phyloP scores from a whole-genome alignment of 2,329 filamentous ascomycete genomes.

The Colletotrichum viniferum region DNA sequence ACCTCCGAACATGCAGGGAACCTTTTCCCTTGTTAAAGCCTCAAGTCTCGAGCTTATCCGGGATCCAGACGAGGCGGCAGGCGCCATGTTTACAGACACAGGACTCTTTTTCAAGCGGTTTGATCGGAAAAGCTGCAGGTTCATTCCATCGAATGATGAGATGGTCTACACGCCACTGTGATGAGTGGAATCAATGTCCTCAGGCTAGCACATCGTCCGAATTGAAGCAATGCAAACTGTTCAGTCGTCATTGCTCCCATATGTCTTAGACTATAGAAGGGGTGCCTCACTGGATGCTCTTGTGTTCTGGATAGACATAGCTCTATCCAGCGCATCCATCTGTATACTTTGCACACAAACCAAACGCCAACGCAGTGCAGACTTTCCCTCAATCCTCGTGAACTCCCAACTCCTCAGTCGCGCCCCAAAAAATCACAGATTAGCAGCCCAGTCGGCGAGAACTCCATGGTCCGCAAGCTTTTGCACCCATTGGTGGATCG shows the following conservation, averaged over 20 bases:
- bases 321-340: neutral
- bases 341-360: neutral
- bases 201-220: neutral
- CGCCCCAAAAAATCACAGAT: neutral
- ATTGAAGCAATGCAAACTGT: neutral
- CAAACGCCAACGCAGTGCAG: neutral
- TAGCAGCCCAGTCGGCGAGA: conserved; percentile 48
- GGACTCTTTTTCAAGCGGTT: conserved; percentile 91
- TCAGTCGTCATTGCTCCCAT: neutral
- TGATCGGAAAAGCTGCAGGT: conserved; percentile 67
- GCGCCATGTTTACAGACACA: conserved; percentile 69
- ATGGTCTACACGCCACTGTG: conserved; percentile 8
- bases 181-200: neutral
- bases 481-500: conserved; percentile 71
- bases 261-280: neutral
- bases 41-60: conserved; percentile 18
- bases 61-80: conserved; percentile 1
- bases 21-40: conserved; percentile 18
- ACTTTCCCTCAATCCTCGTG: neutral
- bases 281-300: neutral
- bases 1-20: conserved; percentile 16
- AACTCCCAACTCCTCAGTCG: neutral
- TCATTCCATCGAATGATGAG: conserved; percentile 52
- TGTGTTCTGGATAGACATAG: neutral
- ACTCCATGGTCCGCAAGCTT: conserved; percentile 70